Evolutionary conservation across 2,329 filamentous ascomycete genomes (phyloP).

Genomic region (Apiospora arundinis): DNA sequence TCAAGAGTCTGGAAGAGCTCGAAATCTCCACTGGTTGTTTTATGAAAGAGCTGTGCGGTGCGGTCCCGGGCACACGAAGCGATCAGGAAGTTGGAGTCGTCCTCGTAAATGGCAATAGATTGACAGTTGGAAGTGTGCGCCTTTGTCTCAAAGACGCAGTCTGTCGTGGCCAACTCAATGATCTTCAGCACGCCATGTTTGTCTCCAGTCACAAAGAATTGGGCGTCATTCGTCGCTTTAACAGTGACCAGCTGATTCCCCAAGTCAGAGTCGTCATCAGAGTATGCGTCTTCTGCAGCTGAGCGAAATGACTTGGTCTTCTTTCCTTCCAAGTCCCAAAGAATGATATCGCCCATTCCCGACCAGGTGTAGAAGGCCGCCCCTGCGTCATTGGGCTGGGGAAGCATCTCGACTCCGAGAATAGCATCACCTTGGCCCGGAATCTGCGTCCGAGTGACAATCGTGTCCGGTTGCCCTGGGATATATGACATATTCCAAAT

Average conservation of each 20-base stretch:
- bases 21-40: constrained; percentile 62
- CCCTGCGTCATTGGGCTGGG: constrained; percentile 62
- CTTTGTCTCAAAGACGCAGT: constrained; percentile 74
- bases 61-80: constrained; percentile 88
- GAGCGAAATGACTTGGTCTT: constrained; percentile 70
- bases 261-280: constrained; percentile 57
- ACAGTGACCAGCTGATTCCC: constrained; percentile 67
- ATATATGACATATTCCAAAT: constrained; percentile 61
- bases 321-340: constrained; percentile 80
- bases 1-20: constrained; percentile 91
- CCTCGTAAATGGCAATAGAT: constrained; percentile 76
- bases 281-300: constrained; percentile 68
- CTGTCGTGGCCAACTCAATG: constrained; percentile 66
- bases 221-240: constrained; percentile 64
- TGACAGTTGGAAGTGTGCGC: constrained; percentile 88
- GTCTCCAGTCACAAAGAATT: constrained; percentile 82
- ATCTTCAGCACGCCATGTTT: constrained; percentile 82
- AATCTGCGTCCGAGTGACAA: constrained; percentile 58
- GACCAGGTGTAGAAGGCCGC: constrained; percentile 92
- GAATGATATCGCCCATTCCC: constrained; percentile 76
- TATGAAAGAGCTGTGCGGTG: constrained; percentile 88
- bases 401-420: constrained; percentile 75
- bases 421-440: constrained; percentile 69
- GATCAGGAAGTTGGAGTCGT: constrained; percentile 67
- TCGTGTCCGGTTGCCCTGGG: constrained; percentile 46